Evolutionary conservation across 2,329 filamentous ascomycete species (phyloP), one percentile per base, ranked within the genome.

Genomic region (Trichoderma guizhouense): DNA sequence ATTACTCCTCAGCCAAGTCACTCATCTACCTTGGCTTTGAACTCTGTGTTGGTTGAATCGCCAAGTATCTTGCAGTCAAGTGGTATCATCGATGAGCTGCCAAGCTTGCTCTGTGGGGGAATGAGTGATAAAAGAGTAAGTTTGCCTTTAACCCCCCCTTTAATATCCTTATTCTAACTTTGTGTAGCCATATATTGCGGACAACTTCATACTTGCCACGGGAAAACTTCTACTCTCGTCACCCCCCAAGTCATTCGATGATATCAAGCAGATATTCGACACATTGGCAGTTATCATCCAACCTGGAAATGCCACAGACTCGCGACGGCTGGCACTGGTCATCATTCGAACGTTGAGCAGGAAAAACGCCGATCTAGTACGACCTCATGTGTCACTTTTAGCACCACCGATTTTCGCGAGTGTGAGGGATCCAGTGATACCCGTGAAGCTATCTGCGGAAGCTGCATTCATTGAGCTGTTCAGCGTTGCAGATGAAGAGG

Each of bases 381-480:
- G 93, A 32, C 93, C 95, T 15, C 94, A 98, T 79, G 86, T 98
- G 62, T 84, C 90, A 11, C 83, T 94, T 3, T 87, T 99, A n/a
- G 91, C 93, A 2, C 91, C 92, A 1, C 90, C 94, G 1, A 88
- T 98, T 58, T 99, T 99, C 81, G 90, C 93, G 55, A 92, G 93
- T 68, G 96, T 99, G 32, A 90, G 97, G 72, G 96, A 99, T 80
- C 86, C 90, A 11, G 91, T 98, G 7, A 98, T 99, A 74, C 97
- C 97, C 0, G 92, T 99, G 79, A 99, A 99, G 83, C 87, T 99
- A 32, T 92, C 95, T 0, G 95, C 96, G 2, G 96, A 99, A 83
- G 95, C 95, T 14, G 94, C 95, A 0, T 98, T 99, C 82, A 88
- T 99, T 70, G 90, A 94, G 64, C 86, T 98, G 5, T 98, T 99